phyloP scores from a whole-genome alignment of 2,329 filamentous ascomycete species.

The Fusarium sp. region DNA sequence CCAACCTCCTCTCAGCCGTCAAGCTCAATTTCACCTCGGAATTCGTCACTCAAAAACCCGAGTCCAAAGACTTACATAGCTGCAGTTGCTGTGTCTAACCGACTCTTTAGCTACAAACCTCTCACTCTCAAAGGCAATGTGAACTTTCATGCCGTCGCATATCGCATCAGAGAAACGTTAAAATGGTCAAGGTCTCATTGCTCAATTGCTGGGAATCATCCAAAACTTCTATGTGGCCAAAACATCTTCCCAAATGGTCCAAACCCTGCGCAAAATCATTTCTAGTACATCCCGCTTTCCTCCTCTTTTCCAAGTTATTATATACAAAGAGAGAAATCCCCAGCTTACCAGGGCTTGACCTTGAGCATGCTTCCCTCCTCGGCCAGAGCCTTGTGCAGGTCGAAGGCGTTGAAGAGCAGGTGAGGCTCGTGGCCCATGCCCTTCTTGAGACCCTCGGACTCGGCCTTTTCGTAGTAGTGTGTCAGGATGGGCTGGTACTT shows the following conservation, averaged over 20 bases:
- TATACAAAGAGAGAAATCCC: not conserved
- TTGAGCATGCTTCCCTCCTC: slow-evolving; percentile 89
- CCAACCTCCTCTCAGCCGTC: too few relatives aligned
- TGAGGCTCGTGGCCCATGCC: slow-evolving; percentile 93
- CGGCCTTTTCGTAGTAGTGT: slow-evolving; percentile 86
- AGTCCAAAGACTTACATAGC: not conserved
- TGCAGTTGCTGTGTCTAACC: not conserved
- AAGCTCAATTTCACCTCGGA: too few relatives aligned
- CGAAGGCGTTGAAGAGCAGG: slow-evolving; percentile 84
- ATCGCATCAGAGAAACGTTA: not conserved
- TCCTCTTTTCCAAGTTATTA: slow-evolving; percentile 7
- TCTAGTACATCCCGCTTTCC: slow-evolving; percentile 15
- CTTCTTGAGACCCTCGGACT: slow-evolving; percentile 85
- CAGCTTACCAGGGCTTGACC: slow-evolving; percentile 69
- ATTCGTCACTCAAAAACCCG: not conserved
- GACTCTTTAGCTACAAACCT: not conserved
- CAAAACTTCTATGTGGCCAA: slow-evolving; percentile 23
- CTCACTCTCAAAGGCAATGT: not conserved
- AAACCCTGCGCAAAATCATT: slow-evolving; percentile 25
- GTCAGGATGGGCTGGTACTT: slow-evolving; percentile 83
- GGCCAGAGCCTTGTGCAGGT: slow-evolving; percentile 85
- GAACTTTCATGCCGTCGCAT: not conserved
- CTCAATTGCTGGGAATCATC: slow-evolving; percentile 24
- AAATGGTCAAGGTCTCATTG: slow-evolving; percentile 15
- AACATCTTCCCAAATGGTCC: slow-evolving; percentile 10